These are phyloP conservation scores for Onygenales sp. DNA, from an alignment of 2,329 filamentous ascomycete genomes.

Conservation along the genomic window DNA sequence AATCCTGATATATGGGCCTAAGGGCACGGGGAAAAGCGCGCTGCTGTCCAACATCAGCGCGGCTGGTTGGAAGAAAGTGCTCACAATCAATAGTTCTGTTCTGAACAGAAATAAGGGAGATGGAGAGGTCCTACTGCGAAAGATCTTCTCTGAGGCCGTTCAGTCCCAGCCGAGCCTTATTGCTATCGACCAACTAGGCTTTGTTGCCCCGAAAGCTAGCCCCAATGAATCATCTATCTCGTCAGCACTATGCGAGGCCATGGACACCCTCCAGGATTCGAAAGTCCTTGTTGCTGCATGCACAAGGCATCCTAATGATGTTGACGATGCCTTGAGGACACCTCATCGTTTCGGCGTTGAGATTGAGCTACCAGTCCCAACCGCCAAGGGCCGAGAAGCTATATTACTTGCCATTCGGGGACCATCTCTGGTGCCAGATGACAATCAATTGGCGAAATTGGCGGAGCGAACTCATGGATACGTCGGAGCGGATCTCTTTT, in stretches of 20 bases:
- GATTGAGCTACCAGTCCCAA: slow-evolving; percentile 69
- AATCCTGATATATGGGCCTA: slow-evolving; percentile 68
- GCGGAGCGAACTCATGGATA: slow-evolving; percentile 78
- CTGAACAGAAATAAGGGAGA: slow-evolving; percentile 29
- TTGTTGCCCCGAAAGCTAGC: slow-evolving; percentile 53
- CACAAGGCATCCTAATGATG: slow-evolving; percentile 60
- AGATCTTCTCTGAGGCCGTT: slow-evolving; percentile 60
- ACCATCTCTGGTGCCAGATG: slow-evolving; percentile 39
- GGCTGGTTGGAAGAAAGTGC: slow-evolving; percentile 61
- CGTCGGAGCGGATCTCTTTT: slow-evolving; percentile 66
- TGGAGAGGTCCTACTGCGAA: slow-evolving; percentile 49
- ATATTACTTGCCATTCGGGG: slow-evolving; percentile 57
- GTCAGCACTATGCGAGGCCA: slow-evolving; percentile 30
- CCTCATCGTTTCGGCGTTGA: slow-evolving; percentile 56
- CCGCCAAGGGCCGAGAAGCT: slow-evolving; percentile 58
- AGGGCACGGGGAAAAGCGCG: slow-evolving; percentile 75
- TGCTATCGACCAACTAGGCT: slow-evolving; percentile 68
- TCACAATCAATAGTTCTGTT: slow-evolving; percentile 34
- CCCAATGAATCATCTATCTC: slow-evolving; percentile 31
- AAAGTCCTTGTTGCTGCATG: slow-evolving; percentile 66
- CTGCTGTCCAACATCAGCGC: slow-evolving; percentile 59
- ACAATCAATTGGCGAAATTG: slow-evolving; percentile 49
- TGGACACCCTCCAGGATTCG: slow-evolving; percentile 32
- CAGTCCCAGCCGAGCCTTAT: slow-evolving; percentile 65
- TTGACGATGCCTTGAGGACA: slow-evolving; percentile 60